Base-by-base conservation (phyloP, 805 yeast species). In the Cyberlindnera misumaiensis region DNA sequence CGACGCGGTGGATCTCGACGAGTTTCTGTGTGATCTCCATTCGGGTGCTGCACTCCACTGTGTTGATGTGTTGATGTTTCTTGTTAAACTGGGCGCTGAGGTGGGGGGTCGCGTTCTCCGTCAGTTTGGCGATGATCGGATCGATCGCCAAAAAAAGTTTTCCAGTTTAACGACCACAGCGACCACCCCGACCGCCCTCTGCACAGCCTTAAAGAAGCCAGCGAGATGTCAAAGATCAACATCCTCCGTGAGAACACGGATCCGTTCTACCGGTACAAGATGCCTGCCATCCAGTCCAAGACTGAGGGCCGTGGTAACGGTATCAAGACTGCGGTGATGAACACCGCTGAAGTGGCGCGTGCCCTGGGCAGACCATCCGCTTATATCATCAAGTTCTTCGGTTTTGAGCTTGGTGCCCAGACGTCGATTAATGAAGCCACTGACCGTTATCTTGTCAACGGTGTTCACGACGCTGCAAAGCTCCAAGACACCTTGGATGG, bases 251-350 rank as follows among this genome's bases (percentile, higher is more conserved):
- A 88, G 59, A 93, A 90, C 72, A 80, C 83, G 57, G 98, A 93
- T 70, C 97, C 97, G 32, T 93, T 93, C 65, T 93, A 93, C 79
- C 96, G 98, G 72, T 93, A 93, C 68, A 93, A 93, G 72, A 93
- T 93, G 98, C 98, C 98, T 60, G 83, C 94, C 31, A 82, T 93
- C 65, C 94, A 85, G 68, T 85, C 96, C 52, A 93, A 93, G 74
- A 86, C 86, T 49, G 97, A 93, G 70, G 98, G 98, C 64, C 78
- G 96, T 62, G 98, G 98, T 70, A 93, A 93, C 69, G 98, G 98
- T 80, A 93, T 93, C 67, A 89, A 88, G 64, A 93, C 98, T 17
- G 94, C 90, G 39, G 81, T 93, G 41, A 77, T 87, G 50, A 93
- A 93, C 65, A 78, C 87, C 39, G 68, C 83, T 29, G 97, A 93